Base-by-base conservation (phyloP, 2,329 filamentous ascomycete species). In the Daldinia sp. region DNA sequence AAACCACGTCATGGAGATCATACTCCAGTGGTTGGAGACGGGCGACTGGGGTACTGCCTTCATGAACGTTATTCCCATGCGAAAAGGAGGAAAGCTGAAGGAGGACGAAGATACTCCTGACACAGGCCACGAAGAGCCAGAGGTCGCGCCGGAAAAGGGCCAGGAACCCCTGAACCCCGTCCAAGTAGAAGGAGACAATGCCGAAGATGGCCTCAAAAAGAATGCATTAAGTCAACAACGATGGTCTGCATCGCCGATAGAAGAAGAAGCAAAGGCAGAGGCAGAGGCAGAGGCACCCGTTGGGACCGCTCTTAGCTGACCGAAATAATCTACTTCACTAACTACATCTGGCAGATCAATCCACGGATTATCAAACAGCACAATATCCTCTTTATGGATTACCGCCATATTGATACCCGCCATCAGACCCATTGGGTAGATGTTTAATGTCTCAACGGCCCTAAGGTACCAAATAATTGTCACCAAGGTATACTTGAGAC, bases 1-100 rank as follows among this genome's bases (percentile, higher is more conserved):
- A 6, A 99, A 98, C 77, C 96, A 99, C 77, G 96, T 99, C 1
- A 88, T 96, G 53, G 95, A 98, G 81, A 98, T 99, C 70, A 97
- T 99, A 93, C 82, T 97, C 51, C 90, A 89, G 72, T 99, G 94
- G 94, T 81, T 99, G 61, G 93, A 98, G 80, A 89, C 88, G 55
- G 93, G 92, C 1, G 92, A 98, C 78, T 99, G 96, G 96, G 94
- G 91, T 1, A 85, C 92, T 76, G 94, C 96, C 0, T 99, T 99
- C 78, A 82, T 94, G 81, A 86, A 88, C 57, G 93, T 97, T 3
- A 94, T 99, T 73, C 96, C 96, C 0, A 94, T 93, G 81, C 85
- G 96, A 69, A 99, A 99, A 79, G 93, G 93, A 0, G 93, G 92
- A 0, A 87, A 85, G 61, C 77, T 97, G 73, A 93, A 84, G 68